Evolutionary conservation across 768 basidiomycete species (phyloP).

Genomic region (Suillus ampliporus): DNA sequence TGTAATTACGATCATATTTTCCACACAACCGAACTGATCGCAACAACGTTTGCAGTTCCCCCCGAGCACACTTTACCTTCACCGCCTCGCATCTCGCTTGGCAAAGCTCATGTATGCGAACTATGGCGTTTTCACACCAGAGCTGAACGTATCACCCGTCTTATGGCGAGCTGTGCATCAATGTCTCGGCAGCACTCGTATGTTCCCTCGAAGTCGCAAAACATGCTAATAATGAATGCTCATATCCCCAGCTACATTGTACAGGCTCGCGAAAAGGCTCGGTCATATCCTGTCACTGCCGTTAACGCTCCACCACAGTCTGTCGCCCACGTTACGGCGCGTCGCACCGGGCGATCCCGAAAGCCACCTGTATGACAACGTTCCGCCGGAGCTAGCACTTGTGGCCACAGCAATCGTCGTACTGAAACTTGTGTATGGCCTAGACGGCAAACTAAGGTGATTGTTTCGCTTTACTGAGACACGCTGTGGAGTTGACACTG

Average conservation of each 20-base stretch:
- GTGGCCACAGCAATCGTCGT: conserved; percentile 66
- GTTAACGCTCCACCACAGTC: conserved; percentile 60
- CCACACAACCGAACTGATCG: conserved; percentile 20
- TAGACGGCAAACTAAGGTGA: conserved; percentile 72
- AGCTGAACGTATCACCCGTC: conserved; percentile 74
- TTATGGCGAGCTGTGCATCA: conserved; percentile 75
- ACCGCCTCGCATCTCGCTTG: conserved; percentile 64
- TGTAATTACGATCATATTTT: conserved; percentile 44
- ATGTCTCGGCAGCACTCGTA: conserved; percentile 76
- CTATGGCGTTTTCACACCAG: conserved; percentile 71
- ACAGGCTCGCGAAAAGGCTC: conserved; percentile 65
- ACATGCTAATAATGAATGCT: conserved; percentile 5
- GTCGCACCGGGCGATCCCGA: conserved; percentile 45
- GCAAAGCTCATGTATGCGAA: conserved; percentile 57
- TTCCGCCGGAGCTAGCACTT: conserved; percentile 71
- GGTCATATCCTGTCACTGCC: conserved; percentile 60
- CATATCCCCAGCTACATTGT: conserved; percentile 55
- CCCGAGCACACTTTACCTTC: conserved; percentile 62
- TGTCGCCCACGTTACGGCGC: conserved; percentile 49
- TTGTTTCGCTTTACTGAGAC: conserved; percentile 15
- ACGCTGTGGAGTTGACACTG: conserved; percentile 17
- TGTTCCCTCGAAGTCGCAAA: conserved; percentile 37
- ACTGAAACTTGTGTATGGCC: conserved; percentile 85
- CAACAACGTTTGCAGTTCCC: conserved; percentile 54
- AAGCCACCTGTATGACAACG: conserved; percentile 62